Evolutionary conservation across 495 filamentous ascomycete species (phyloP).

Genomic region (Daldinia concentrica): DNA sequence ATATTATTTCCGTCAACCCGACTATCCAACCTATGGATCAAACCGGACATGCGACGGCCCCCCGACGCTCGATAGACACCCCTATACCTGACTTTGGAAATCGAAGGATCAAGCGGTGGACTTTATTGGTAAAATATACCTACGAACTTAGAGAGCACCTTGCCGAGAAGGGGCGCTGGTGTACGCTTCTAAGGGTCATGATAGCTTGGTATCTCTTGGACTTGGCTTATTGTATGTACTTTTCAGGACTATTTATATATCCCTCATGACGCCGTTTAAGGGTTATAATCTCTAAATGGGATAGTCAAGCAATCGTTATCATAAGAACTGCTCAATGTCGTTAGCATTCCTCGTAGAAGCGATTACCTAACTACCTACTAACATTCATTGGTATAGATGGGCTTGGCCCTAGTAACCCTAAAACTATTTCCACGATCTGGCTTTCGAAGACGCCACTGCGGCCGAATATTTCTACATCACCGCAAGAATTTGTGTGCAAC

Average conservation of each 20-base stretch:
- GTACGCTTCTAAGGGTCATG: slow-evolving; percentile 67
- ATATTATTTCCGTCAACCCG: slow-evolving; percentile 47
- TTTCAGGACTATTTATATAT: no score
- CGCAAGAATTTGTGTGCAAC: slow-evolving; percentile 29
- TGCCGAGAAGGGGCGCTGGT: slow-evolving; percentile 50
- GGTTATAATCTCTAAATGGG: no score
- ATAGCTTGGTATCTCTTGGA: slow-evolving; percentile 69
- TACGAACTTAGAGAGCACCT: slow-evolving; percentile 50
- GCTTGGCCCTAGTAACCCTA: slow-evolving; percentile 72
- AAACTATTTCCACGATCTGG: slow-evolving; percentile 47
- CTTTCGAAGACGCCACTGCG: slow-evolving; percentile 29
- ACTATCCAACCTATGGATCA: slow-evolving; percentile 25
- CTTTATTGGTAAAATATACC: slow-evolving; percentile 25
- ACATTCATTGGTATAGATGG: slow-evolving; percentile 52
- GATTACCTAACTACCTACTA: background rate
- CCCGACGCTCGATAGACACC: slow-evolving; percentile 19
- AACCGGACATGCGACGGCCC: background rate
- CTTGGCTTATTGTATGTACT: slow-evolving; percentile 60
- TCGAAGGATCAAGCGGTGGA: slow-evolving; percentile 7
- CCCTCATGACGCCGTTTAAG: no score
- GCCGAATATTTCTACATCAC: slow-evolving; percentile 49
- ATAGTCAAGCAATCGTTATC: background rate
- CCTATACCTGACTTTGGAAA: slow-evolving; percentile 33
- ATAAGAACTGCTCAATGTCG: no score
- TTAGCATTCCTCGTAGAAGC: background rate